Evolutionary conservation across 2,329 filamentous ascomycete species (phyloP).

Genomic region (Colletotrichum tropicicola): DNA sequence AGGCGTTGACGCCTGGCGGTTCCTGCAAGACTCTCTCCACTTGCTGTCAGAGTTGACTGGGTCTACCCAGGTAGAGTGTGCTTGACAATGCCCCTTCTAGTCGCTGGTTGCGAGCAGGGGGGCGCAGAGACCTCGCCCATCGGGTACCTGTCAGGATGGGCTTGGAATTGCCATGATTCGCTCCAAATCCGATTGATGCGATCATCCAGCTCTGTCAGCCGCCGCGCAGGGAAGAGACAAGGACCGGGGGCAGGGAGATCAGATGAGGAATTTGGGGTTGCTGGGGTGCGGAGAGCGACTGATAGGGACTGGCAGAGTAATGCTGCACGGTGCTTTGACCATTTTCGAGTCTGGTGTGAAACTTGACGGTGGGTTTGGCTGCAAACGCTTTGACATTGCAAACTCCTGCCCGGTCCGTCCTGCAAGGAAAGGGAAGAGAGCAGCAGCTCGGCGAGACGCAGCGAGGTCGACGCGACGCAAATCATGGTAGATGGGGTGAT

Average conservation of each 20-base stretch:
- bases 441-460: not conserved
- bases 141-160: conserved; percentile 15
- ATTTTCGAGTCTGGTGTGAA: conserved; percentile 25
- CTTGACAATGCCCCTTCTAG: conserved; percentile 7
- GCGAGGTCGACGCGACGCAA: not conserved
- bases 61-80: not conserved
- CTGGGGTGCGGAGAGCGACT: not conserved
- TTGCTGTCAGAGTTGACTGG: conserved; percentile 8
- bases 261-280: conserved; percentile 29
- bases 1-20: conserved; percentile 5
- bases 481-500: not conserved
- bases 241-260: conserved; percentile 16
- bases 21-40: not conserved
- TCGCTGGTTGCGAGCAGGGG: conserved; percentile 15
- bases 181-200: conserved; percentile 18
- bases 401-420: not conserved
- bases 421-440: not conserved
- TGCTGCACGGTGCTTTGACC: conserved; percentile 24
- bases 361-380: conserved; percentile 24
- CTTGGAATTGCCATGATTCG: conserved; percentile 21
- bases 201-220: conserved; percentile 28
- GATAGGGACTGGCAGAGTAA: not conserved
- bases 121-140: not conserved
- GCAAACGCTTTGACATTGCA: conserved; percentile 24
- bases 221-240: conserved; percentile 7